Base-by-base conservation (phyloP, 2,329 filamentous ascomycete species). In the Phyllosticta ampelicida region DNA sequence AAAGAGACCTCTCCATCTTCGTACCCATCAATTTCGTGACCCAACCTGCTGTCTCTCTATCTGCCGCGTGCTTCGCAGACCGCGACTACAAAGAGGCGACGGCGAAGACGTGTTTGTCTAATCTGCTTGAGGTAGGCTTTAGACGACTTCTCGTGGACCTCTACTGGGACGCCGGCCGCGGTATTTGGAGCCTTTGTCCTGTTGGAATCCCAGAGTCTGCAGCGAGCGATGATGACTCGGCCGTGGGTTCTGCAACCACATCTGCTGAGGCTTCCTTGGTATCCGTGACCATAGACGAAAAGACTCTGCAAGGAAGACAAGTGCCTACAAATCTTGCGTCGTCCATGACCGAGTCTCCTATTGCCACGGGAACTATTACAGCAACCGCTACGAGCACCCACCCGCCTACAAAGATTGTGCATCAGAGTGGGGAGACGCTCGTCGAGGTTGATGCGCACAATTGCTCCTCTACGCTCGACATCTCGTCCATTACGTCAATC, bases 11-110 rank as follows among this genome's bases (percentile, higher is more conserved):
- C 48, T 76, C 78, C 20, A 70, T 80, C 10, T 74, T 76, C 58
- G 74, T 86, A 6, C 84, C 84, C 2, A 78, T 87, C 64, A 85
- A 86, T 64, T 85, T 76, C 66, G 77, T 84, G 48, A 82, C 80
- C 3, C 70, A 73, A 16, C 80, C 83, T 9, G 80, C 78, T 0
- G 75, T 85, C 1, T 80, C 79, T 9, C 64, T 86, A 44, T 76
- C 74, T 1, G 74, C 79, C 26, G 83, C 81, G 9, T 87, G 84
- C 66, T 86, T 86, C 64, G 70, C 74, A 9, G 64, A 76, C 58
- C 71, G 74, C 6, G 70, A 74, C n/a, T 86, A 80, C 67, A 77
- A 81, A 62, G 74, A 78, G 63, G 68, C 72, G 26, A 73, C 74
- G 3, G 75, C 78, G 16, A 73, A 73, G 44, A 76, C 73, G 66